phyloP scores from a whole-genome alignment of 176 grass and related monocot species.

The Bonia amplexicaulis region DNA sequence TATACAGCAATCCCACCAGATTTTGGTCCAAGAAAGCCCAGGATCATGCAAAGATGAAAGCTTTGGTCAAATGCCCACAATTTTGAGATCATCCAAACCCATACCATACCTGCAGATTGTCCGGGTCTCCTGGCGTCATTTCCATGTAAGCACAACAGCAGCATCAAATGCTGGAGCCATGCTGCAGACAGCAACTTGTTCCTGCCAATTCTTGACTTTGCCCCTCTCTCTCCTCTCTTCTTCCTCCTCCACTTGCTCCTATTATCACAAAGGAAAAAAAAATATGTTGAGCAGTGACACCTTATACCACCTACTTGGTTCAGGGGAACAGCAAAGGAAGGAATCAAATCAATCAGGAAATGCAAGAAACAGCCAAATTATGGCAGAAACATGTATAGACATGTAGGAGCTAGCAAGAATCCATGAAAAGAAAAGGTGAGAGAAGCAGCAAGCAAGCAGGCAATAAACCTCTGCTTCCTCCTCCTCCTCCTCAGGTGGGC shows the following conservation, averaged over 20 bases:
- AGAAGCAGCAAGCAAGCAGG: not conserved
- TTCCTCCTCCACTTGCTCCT: not conserved
- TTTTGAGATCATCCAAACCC: not conserved
- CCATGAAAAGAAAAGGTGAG: not conserved
- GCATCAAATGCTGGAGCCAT: constrained; percentile 35
- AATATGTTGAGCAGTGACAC: not conserved
- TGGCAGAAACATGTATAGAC: not conserved
- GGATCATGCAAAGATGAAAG: not conserved
- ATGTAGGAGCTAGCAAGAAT: not conserved
- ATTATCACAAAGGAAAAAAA: not conserved
- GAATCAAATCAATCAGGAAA: not conserved
- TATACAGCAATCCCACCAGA: not conserved
- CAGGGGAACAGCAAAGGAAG: not conserved
- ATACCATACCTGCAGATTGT: constrained; percentile 28
- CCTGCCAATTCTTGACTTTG: not conserved
- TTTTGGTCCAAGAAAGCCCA: not conserved
- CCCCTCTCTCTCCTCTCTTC: not conserved
- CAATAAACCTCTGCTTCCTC: constrained; percentile 18
- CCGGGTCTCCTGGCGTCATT: not conserved
- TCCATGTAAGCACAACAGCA: not conserved
- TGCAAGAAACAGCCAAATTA: not conserved
- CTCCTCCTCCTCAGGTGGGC: constrained; percentile 25
- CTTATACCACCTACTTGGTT: not conserved
- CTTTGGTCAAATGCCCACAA: not conserved
- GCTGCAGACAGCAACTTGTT: not conserved